These are phyloP conservation scores for Eimeria tenella DNA, from an alignment of 169 alveolate species.

Conservation along the genomic window DNA sequence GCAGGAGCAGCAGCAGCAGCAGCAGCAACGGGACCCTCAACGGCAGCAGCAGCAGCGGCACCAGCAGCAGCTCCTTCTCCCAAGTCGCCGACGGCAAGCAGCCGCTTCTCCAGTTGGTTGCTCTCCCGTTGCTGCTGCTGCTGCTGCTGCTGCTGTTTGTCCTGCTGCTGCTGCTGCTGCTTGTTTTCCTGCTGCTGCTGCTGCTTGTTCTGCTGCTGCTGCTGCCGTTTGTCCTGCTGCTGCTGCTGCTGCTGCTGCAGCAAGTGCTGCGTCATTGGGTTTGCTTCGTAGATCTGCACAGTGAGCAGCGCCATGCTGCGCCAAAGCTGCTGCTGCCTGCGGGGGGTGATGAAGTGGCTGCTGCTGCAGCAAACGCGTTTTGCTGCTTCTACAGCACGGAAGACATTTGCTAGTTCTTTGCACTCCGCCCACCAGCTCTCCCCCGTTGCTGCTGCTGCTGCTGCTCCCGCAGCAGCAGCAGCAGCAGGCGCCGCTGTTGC, in stretches of 20 bases:
- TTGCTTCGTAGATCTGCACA: not conserved
- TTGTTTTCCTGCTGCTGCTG: constrained; percentile 1
- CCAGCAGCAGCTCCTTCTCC: no score
- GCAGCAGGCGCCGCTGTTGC: not conserved
- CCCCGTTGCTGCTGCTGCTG: not conserved
- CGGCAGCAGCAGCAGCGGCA: not conserved
- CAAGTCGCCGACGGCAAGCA: no score
- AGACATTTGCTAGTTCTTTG: not conserved
- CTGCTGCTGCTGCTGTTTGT: no score
- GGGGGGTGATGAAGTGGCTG: constrained; percentile 1
- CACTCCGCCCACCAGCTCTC: constrained; percentile 37
- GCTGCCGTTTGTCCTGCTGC: constrained; percentile 27
- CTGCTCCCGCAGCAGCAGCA: not conserved
- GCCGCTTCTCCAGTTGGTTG: no score
- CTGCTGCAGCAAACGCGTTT: constrained; percentile 49
- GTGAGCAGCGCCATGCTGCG: not conserved
- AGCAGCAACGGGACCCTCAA: not conserved
- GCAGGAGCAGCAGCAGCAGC: not conserved
- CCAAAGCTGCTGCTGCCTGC: constrained; percentile 55
- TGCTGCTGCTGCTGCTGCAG: constrained; percentile 36
- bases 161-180: no score
- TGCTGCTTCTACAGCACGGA: not conserved
- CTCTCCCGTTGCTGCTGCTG: no score
- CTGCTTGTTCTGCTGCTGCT: not conserved
- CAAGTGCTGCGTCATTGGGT: constrained; percentile 4